Evolutionary conservation across 768 basidiomycete genomes (phyloP).

Genomic region (Boletus rubropictus): DNA sequence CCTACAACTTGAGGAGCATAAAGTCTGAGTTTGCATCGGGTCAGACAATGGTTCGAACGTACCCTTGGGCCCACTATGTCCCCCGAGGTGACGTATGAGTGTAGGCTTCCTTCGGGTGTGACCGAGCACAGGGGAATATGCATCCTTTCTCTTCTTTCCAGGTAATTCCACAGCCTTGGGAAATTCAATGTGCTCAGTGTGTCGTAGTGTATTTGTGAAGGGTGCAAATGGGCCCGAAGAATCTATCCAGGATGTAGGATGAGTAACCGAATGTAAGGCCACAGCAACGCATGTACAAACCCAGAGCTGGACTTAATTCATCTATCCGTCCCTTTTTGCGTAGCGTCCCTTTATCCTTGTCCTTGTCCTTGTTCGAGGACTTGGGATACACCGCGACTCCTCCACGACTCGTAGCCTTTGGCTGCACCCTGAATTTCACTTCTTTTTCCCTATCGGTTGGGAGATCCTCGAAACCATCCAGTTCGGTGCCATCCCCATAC

Average conservation of each 20-base stretch:
- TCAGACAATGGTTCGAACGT: conserved; percentile 16
- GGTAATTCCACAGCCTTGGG: conserved; percentile 37
- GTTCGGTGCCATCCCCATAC: conserved; percentile 85
- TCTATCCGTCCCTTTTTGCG: conserved; percentile 53
- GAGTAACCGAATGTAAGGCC: neutral
- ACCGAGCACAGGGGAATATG: conserved; percentile 38
- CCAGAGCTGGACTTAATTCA: conserved; percentile 32
- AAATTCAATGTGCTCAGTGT: conserved; percentile 53
- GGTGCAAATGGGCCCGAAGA: conserved; percentile 32
- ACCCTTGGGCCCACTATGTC: conserved; percentile 69
- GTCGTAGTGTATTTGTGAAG: conserved; percentile 51
- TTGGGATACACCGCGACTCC: conserved; percentile 45
- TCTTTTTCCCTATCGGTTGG: conserved; percentile 82
- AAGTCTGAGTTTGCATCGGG: conserved; percentile 12
- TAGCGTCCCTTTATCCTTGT: conserved; percentile 49
- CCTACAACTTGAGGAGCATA: conserved; percentile 63
- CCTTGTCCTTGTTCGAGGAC: conserved; percentile 38
- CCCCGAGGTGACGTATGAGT: conserved; percentile 79
- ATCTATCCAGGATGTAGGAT: conserved; percentile 11
- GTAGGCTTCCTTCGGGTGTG: conserved; percentile 72
- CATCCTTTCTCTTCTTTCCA: conserved; percentile 52
- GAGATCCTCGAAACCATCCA: conserved; percentile 85
- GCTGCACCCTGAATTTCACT: conserved; percentile 65
- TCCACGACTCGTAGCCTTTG: conserved; percentile 57
- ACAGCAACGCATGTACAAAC: conserved; percentile 31